phyloP scores from a whole-genome alignment of 2,329 filamentous ascomycete species.

The Cladosporium cucumerinum region DNA sequence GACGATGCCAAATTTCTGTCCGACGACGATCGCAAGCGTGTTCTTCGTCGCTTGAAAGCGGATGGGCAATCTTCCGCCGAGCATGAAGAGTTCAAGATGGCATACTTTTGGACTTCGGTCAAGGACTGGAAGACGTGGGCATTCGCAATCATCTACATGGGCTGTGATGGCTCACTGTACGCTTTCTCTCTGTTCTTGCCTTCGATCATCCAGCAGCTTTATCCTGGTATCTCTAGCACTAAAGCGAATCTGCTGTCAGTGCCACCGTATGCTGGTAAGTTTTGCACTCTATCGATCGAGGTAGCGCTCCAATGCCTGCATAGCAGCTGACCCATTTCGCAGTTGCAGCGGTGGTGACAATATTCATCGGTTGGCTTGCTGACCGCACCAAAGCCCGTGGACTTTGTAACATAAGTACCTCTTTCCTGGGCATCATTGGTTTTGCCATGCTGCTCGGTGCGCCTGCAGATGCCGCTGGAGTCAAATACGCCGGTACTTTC shows the following conservation, averaged over 20 bases:
- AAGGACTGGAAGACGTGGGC: constrained; percentile 83
- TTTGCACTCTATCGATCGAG: background rate
- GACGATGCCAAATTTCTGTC: constrained; percentile 66
- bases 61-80: constrained; percentile 74
- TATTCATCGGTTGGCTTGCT: constrained; percentile 69
- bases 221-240: constrained; percentile 54
- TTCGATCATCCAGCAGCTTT: constrained; percentile 63
- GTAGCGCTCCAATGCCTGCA: background rate
- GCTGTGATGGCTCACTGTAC: constrained; percentile 68
- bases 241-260: constrained; percentile 69
- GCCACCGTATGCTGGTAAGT: constrained; percentile 62
- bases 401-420: constrained; percentile 72
- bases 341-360: constrained; percentile 65
- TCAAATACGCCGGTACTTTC: constrained; percentile 82
- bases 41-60: constrained; percentile 64
- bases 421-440: constrained; percentile 68
- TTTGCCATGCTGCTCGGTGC: constrained; percentile 76
- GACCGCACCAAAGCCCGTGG: constrained; percentile 72
- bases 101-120: constrained; percentile 67
- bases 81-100: constrained; percentile 70
- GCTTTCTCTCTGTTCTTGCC: constrained; percentile 76
- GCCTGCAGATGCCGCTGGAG: constrained; percentile 50
- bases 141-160: constrained; percentile 75
- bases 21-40: constrained; percentile 65
- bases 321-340: background rate